Evolutionary conservation across 768 basidiomycete species (phyloP).

Genomic region (Chalciporus chontae): DNA sequence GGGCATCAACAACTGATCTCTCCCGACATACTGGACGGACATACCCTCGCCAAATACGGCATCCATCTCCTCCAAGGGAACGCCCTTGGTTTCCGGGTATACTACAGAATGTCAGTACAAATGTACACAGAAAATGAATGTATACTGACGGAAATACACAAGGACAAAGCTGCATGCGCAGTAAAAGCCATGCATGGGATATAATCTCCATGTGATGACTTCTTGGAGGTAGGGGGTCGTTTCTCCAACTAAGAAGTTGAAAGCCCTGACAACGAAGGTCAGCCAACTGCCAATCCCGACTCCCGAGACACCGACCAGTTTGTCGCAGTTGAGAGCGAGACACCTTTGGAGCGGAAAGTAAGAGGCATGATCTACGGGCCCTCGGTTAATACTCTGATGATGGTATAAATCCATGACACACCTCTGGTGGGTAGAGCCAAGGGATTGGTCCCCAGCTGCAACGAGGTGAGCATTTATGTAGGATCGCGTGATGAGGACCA

Average conservation of each 20-base stretch:
- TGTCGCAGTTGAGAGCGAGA: constrained; percentile 89
- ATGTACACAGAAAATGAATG: neutral
- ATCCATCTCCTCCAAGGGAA: constrained; percentile 90
- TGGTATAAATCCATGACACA: constrained; percentile 23
- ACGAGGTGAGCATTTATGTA: constrained; percentile 1
- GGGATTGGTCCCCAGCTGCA: constrained; percentile 80
- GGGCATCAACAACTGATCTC: constrained; percentile 14
- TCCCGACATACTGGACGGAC: neutral
- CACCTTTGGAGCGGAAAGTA: constrained; percentile 89
- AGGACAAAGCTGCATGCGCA: constrained; percentile 83
- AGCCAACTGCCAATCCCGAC: constrained; percentile 3
- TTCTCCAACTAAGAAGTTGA: constrained; percentile 89
- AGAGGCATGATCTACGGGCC: constrained; percentile 80
- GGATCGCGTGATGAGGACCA: constrained; percentile 3
- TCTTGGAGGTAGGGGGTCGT: constrained; percentile 86
- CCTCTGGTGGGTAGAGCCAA: constrained; percentile 87
- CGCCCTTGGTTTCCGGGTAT: constrained; percentile 84
- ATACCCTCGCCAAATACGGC: constrained; percentile 83
- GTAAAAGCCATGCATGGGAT: constrained; percentile 95
- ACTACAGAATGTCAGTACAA: constrained; percentile 40
- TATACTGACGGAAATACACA: constrained; percentile 71
- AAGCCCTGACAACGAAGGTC: constrained; percentile 41
- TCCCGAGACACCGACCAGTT: constrained; percentile 43
- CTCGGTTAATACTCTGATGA: constrained; percentile 1
- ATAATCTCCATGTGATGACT: constrained; percentile 83